phyloP scores from a whole-genome alignment of 2,329 filamentous ascomycete genomes.

The Alternaria gansuensis region DNA sequence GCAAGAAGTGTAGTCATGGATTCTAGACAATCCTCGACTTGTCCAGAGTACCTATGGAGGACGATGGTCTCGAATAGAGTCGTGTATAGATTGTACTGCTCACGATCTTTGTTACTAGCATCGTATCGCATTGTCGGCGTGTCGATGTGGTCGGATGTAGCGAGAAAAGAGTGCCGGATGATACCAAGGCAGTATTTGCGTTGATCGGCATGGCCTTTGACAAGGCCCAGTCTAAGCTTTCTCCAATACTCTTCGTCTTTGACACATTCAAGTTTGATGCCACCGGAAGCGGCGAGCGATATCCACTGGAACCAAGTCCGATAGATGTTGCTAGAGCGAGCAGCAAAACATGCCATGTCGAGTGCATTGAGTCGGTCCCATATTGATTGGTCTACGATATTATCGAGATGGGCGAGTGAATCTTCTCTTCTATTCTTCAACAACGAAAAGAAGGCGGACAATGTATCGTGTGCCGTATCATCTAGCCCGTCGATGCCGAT shows the following conservation, averaged over 20 bases:
- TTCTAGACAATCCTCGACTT: conserved; percentile 57
- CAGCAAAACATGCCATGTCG: conserved; percentile 28
- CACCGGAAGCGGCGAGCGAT: conserved; percentile 28
- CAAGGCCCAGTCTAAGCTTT: conserved; percentile 50
- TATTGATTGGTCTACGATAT: conserved; percentile 33
- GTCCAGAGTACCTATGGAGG: conserved; percentile 60
- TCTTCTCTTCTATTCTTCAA: conserved; percentile 8
- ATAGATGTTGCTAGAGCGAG: conserved; percentile 38
- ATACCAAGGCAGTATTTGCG: conserved; percentile 59
- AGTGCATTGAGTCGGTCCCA: conserved; percentile 37
- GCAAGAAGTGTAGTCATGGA: conserved; percentile 55
- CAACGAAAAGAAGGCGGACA: conserved; percentile 42
- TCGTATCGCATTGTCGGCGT: conserved; percentile 37
- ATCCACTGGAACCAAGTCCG: conserved; percentile 52
- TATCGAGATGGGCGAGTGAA: background rate
- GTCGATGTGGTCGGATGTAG: conserved; percentile 39
- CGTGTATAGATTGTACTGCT: conserved; percentile 56
- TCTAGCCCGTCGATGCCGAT: conserved; percentile 35
- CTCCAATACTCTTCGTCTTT: conserved; percentile 53
- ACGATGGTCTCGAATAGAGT: conserved; percentile 60
- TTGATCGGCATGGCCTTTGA: conserved; percentile 56
- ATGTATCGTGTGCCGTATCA: conserved; percentile 34
- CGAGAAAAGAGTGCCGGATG: conserved; percentile 52
- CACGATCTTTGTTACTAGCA: conserved; percentile 30
- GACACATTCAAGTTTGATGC: conserved; percentile 34